phyloP scores from a whole-genome alignment of 2,329 filamentous ascomycete genomes.

The Pseudocercospora eumusae region DNA sequence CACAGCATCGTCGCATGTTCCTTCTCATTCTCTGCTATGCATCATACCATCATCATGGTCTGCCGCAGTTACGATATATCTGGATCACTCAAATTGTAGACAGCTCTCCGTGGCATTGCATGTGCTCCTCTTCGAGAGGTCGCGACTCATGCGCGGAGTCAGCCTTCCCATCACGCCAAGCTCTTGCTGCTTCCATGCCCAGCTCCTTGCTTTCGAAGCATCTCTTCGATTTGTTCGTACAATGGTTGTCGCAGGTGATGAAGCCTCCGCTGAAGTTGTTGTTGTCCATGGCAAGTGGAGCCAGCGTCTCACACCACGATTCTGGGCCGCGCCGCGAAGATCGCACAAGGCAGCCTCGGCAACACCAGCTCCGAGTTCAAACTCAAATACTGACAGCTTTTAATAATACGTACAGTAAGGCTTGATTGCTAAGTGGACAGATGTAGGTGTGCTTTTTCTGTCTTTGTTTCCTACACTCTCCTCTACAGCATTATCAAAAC shows the following conservation, averaged over 20 bases:
- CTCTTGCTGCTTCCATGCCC: neutral
- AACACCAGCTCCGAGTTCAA: neutral
- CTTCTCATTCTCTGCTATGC: neutral
- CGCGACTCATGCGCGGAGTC: neutral
- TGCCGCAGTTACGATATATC: no score
- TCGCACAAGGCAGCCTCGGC: constrained; percentile 3
- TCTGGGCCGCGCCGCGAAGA: neutral
- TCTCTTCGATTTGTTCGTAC: neutral
- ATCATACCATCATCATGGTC: no score
- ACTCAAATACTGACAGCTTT: constrained; percentile 8
- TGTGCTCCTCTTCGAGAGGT: no score
- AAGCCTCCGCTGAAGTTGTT: neutral
- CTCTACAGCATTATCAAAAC: neutral
- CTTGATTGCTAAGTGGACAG: constrained; percentile 1
- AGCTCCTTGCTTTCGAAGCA: neutral
- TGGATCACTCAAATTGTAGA: no score
- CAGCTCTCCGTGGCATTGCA: no score
- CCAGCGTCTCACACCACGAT: neutral
- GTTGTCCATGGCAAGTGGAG: neutral
- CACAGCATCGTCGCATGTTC: neutral
- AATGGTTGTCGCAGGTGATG: neutral
- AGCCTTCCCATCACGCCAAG: neutral
- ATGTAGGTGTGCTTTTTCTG: constrained; percentile 1
- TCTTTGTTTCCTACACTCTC: neutral
- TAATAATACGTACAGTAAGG: neutral